These are phyloP conservation scores for Aspergillus piperis DNA, from an alignment of 2,329 filamentous ascomycete species.

Conservation along the genomic window DNA sequence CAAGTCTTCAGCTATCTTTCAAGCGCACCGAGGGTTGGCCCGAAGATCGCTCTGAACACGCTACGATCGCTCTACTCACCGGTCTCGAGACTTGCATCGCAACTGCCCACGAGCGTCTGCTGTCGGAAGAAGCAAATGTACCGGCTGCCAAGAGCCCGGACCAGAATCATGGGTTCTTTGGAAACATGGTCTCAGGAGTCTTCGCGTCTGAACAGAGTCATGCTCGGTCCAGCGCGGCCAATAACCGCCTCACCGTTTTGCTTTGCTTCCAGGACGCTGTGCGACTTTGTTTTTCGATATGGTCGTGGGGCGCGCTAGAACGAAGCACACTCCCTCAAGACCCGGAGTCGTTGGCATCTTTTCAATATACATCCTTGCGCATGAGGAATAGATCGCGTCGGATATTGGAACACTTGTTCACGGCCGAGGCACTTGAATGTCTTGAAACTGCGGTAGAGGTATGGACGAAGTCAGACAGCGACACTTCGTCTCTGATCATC, in stretches of 20 bases:
- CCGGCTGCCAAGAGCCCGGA: constrained; percentile 75
- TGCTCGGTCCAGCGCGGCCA: constrained; percentile 80
- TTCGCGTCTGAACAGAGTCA: constrained; percentile 78
- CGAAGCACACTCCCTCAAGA: constrained; percentile 55
- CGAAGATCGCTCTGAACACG: constrained; percentile 59
- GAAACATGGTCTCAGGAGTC: constrained; percentile 89
- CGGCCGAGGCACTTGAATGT: constrained; percentile 88
- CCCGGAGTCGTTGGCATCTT: constrained; percentile 71
- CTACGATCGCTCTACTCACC: constrained; percentile 76
- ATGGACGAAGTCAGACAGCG: constrained; percentile 63
- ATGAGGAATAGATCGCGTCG: constrained; percentile 87
- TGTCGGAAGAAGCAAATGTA: constrained; percentile 71
- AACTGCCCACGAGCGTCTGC: constrained; percentile 77
- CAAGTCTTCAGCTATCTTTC: constrained; percentile 60
- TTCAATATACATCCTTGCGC: constrained; percentile 84
- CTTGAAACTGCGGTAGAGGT: constrained; percentile 86
- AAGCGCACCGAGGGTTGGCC: constrained; percentile 42
- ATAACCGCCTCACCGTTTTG: constrained; percentile 87
- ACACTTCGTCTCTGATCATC: constrained; percentile 68
- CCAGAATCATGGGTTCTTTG: constrained; percentile 84
- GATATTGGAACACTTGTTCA: constrained; percentile 88
- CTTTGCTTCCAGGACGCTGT: constrained; percentile 97
- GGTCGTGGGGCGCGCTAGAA: constrained; percentile 79
- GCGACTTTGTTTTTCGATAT: constrained; percentile 87
- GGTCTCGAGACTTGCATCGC: constrained; percentile 89